A percentile compares a stretch with the other conserved stretches of the same genome.
These are phyloP conservation scores for Colletotrichum destructivum DNA, from an alignment of 2,329 filamentous ascomycete genomes.

Conservation along the genomic window DNA sequence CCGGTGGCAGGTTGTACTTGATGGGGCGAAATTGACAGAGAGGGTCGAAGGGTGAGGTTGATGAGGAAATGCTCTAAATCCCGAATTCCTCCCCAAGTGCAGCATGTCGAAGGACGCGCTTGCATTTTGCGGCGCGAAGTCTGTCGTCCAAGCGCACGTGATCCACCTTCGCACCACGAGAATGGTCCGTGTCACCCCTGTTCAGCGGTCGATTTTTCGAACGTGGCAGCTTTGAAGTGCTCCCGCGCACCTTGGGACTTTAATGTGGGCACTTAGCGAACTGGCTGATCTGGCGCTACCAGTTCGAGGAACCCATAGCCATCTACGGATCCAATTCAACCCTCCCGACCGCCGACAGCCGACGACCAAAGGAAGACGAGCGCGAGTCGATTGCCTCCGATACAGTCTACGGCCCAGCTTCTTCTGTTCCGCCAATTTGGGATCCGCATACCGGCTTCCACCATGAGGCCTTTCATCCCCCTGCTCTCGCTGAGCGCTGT, in stretches of 20 bases:
- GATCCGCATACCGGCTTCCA: conserved; percentile 42
- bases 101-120: conserved; percentile 20
- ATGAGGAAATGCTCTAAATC: conserved; percentile 1
- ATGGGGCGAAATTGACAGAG: not conserved
- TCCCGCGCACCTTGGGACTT: conserved; percentile 43
- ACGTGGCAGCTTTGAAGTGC: conserved; percentile 66
- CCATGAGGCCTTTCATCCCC: conserved; percentile 74
- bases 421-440: not conserved
- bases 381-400: not conserved
- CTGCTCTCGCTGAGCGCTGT: conserved; percentile 76
- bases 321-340: conserved; percentile 19
- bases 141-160: conserved; percentile 25
- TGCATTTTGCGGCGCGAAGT: conserved; percentile 23
- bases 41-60: not conserved
- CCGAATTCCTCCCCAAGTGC: conserved; percentile 4
- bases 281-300: conserved; percentile 39
- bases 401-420: not conserved
- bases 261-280: conserved; percentile 39
- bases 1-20: not conserved
- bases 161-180: conserved; percentile 14
- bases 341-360: conserved; percentile 23
- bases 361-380: conserved; percentile 21
- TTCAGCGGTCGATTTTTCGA: conserved; percentile 55
- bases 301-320: conserved; percentile 35
- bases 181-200: conserved; percentile 47